Percentiles rank a stretch among this genome's conserved stretches.
phyloP scores from a whole-genome alignment of 2,329 filamentous ascomycete species.

The Hypoxylon sp. region DNA sequence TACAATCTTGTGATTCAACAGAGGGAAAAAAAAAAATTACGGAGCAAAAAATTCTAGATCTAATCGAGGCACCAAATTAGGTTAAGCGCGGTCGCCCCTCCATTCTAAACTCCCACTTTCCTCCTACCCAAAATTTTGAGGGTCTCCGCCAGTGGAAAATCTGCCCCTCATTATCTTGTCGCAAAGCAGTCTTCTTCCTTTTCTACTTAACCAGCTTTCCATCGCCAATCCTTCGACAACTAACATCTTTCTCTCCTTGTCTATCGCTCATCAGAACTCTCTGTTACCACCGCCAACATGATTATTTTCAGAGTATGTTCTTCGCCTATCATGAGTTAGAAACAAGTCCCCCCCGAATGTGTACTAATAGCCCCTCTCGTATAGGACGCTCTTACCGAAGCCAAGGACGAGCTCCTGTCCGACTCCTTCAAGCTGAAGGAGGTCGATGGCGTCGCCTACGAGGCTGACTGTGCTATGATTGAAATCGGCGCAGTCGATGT shows the following conservation, averaged over 20 bases:
- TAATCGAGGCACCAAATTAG: conserved; percentile 32
- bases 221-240: conserved; percentile 39
- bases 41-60: conserved; percentile 46
- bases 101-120: conserved; percentile 47
- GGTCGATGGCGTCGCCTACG: conserved; percentile 85
- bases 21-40: conserved; percentile 30
- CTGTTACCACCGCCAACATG: conserved; percentile 69
- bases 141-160: conserved; percentile 47
- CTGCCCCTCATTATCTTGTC: conserved; percentile 52
- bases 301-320: conserved; percentile 77
- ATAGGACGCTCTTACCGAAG: conserved; percentile 86
- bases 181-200: conserved; percentile 51
- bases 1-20: not conserved
- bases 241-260: conserved; percentile 33
- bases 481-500: conserved; percentile 81
- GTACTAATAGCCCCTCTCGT: conserved; percentile 34
- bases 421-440: conserved; percentile 91
- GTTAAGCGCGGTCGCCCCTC: conserved; percentile 42
- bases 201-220: conserved; percentile 45
- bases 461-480: conserved; percentile 94
- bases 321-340: not conserved
- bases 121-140: conserved; percentile 52
- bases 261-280: conserved; percentile 41
- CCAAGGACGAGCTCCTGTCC: conserved; percentile 90
- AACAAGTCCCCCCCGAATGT: conserved; percentile 4